Base-by-base conservation (phyloP, 441 rosid genomes). In the Erysimum pusillum region DNA sequence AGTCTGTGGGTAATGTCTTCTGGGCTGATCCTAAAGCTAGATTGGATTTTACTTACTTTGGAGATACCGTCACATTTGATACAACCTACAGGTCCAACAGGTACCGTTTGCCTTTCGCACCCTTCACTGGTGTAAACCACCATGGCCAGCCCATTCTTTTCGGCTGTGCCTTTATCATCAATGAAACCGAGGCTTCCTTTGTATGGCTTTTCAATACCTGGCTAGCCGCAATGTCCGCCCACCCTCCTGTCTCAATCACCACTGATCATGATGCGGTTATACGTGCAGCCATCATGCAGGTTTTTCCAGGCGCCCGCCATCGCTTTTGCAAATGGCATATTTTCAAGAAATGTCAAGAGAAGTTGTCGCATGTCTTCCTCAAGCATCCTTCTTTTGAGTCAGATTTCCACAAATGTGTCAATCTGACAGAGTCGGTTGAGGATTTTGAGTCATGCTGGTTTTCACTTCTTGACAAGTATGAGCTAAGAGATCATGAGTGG, bases 11-110 rank as follows among this genome's bases (percentile, higher is more conserved):
- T 71, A 93, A 91, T 59, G 92, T 91, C 45, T 87, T 95, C 81
- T 95, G 99, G 99, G 97, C 98, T 38, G 99, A 95, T 85, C 86
- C 95, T 32, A 87, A 85, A 82, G 88, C 96, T 60, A 87, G 85
- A 81, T 44, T 67, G 46, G 88, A 92, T 78, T 95, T 88, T 63
- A 65, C 84, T 54, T 83, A 83, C 83, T 95, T 93, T 68, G 96
- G 99, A 9, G 99, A 95, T 67, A 86, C 91, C 69, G 96, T 95
- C 45, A 91, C 92, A 6, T 85, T 95, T 74, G 98, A 93, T 75
- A 93, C 99, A 1, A 88, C 92, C 73, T 95, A 90, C 80, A 83
- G 96, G 79, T 87, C 94, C 52, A 89, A 91, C 77, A 79, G 93
- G 77, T 95, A 90, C 67, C 88, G 93, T 25, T 81, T 95, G 72